Conservation (phyloP, 108 stramenopile species). For the Cylindrotheca fusiformis region DNA sequence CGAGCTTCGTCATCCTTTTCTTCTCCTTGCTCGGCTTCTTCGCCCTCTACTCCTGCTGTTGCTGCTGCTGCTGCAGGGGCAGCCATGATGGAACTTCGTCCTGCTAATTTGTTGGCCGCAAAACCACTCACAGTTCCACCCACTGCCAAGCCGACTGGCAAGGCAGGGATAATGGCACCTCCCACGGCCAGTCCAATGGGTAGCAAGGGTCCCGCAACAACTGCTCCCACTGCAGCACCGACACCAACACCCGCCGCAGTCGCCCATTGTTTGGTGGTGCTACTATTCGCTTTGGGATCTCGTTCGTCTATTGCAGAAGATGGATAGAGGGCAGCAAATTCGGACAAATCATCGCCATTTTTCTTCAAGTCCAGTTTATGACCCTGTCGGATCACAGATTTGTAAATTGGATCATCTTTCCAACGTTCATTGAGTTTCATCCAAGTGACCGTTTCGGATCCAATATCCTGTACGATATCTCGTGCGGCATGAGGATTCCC, state of each 20-base stretch:
- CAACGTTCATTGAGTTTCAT: constrained; percentile 45
- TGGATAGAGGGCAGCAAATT: background rate
- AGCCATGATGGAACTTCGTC: background rate
- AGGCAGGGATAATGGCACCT: background rate
- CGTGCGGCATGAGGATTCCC: constrained; percentile 81
- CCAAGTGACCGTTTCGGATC: constrained; percentile 55
- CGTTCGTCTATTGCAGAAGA: too few relatives aligned
- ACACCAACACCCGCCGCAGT: background rate
- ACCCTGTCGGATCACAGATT: background rate
- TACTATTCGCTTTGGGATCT: background rate
- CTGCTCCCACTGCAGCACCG: background rate
- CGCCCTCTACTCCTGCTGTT: background rate
- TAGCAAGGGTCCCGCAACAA: background rate
- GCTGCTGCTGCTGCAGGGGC: background rate
- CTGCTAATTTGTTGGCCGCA: background rate
- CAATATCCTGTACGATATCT: constrained; percentile 80
- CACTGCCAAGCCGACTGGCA: background rate
- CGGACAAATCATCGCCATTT: background rate
- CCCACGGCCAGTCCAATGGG: background rate
- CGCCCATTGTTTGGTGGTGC: background rate
- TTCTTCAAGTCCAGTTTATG: background rate
- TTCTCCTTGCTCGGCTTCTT: background rate
- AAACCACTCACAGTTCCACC: background rate
- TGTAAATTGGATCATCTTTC: background rate
- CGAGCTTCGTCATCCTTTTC: background rate